Conservation (phyloP, 768 basidiomycete genomes). For the Psilocybe cyanescens region DNA sequence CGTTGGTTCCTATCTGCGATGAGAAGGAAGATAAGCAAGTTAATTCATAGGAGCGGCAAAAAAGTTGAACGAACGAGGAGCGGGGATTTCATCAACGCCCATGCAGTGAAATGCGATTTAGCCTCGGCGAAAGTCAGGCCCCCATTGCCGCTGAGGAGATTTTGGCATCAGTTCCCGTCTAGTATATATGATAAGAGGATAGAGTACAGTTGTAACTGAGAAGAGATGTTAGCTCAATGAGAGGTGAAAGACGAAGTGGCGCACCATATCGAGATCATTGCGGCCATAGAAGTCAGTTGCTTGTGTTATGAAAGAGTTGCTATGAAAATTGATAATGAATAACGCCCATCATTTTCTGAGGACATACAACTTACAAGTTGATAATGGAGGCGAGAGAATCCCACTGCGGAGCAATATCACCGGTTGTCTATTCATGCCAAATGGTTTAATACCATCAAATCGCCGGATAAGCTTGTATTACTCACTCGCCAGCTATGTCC, state of each 20-base stretch:
- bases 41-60: not conserved
- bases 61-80: constrained; percentile 41
- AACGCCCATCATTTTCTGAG: not conserved
- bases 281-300: constrained; percentile 68
- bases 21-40: not conserved
- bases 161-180: not conserved
- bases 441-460: not conserved
- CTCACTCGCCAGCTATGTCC: constrained; percentile 73
- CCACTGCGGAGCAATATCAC: constrained; percentile 41
- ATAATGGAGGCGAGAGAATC: constrained; percentile 58
- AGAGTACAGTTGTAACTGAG: constrained; percentile 56
- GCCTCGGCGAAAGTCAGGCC: constrained; percentile 61
- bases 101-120: constrained; percentile 74
- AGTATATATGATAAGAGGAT: not conserved
- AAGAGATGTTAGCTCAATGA: not conserved
- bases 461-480: not conserved
- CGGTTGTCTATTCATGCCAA: constrained; percentile 43
- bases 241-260: constrained; percentile 9
- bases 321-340: constrained; percentile 23
- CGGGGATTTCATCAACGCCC: constrained; percentile 71
- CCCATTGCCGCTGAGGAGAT: constrained; percentile 59
- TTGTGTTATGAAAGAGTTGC: constrained; percentile 69
- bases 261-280: constrained; percentile 72
- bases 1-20: constrained; percentile 54
- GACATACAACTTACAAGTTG: constrained; percentile 46